phyloP scores from a whole-genome alignment of 805 yeast genomes.

The Blastobotrys muscicola region DNA sequence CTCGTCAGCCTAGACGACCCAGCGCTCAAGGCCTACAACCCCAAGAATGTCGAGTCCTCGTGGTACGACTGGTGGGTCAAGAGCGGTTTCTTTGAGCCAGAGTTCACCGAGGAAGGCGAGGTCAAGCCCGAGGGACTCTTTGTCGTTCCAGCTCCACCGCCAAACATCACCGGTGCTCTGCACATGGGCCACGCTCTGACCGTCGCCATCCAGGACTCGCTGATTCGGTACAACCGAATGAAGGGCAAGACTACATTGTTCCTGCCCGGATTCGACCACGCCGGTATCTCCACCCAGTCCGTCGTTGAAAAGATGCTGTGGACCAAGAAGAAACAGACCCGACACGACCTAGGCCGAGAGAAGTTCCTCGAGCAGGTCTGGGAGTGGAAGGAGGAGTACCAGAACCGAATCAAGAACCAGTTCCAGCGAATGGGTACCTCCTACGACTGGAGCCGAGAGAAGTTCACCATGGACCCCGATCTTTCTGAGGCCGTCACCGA shows the following conservation, averaged over 20 bases:
- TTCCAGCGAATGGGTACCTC: slow-evolving; percentile 88
- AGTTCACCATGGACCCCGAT: slow-evolving; percentile 79
- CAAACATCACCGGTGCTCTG: slow-evolving; percentile 96
- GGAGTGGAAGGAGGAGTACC: slow-evolving; percentile 98
- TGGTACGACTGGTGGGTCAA: slow-evolving; percentile 98
- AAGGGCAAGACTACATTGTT: slow-evolving; percentile 88
- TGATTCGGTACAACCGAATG: slow-evolving; percentile 94
- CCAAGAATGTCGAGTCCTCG: slow-evolving; percentile 85
- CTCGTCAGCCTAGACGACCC: slow-evolving; percentile 85
- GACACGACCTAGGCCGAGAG: slow-evolving; percentile 95
- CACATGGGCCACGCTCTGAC: slow-evolving; percentile 99
- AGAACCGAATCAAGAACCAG: slow-evolving; percentile 73
- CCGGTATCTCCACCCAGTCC: slow-evolving; percentile 97
- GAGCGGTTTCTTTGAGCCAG: slow-evolving; percentile 82
- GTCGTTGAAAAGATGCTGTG: slow-evolving; percentile 94
- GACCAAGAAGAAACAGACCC: slow-evolving; percentile 78
- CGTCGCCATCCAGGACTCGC: slow-evolving; percentile 85
- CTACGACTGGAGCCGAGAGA: slow-evolving; percentile 92
- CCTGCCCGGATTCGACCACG: slow-evolving; percentile 97
- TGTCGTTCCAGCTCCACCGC: slow-evolving; percentile 97
- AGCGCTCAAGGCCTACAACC: slow-evolving; percentile 87
- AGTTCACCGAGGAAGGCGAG: slow-evolving; percentile 64
- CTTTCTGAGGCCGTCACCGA: slow-evolving; percentile 75
- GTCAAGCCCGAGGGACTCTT: slow-evolving; percentile 75
- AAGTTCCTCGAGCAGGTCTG: slow-evolving; percentile 80